Conservation (phyloP, 495 filamentous ascomycete species). For the Hypomontagnella submonticulosa region DNA sequence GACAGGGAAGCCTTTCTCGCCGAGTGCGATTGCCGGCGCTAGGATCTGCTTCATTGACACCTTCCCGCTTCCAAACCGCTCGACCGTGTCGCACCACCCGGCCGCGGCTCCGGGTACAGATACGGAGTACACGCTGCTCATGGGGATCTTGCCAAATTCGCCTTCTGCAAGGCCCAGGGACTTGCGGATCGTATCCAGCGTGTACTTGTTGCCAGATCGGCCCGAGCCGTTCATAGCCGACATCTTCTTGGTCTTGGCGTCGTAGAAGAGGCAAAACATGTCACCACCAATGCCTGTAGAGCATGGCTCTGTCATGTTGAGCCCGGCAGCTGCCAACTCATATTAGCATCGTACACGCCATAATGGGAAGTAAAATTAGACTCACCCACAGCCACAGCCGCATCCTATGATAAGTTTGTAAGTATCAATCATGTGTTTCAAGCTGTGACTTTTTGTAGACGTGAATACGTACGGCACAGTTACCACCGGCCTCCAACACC, state of each 20-base stretch:
- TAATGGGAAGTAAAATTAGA: neutral
- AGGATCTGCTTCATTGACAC: slow-evolving; percentile 81
- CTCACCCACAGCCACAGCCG: slow-evolving; percentile 84
- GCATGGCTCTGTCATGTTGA: slow-evolving; percentile 94
- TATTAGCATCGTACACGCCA: slow-evolving; percentile 3
- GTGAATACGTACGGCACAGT: slow-evolving; percentile 78
- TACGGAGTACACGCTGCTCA: slow-evolving; percentile 79
- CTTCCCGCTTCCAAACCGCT: slow-evolving; percentile 91
- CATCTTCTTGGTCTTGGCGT: slow-evolving; percentile 81
- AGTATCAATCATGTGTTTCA: neutral
- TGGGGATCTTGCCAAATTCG: slow-evolving; percentile 72
- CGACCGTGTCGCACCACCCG: slow-evolving; percentile 93
- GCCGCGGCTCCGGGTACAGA: slow-evolving; percentile 92
- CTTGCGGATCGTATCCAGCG: slow-evolving; percentile 73
- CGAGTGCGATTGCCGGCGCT: slow-evolving; percentile 84
- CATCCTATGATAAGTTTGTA: slow-evolving; percentile 70
- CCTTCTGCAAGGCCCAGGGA: slow-evolving; percentile 75
- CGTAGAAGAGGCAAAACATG: slow-evolving; percentile 97
- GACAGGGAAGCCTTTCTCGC: slow-evolving; percentile 90
- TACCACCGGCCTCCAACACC: slow-evolving; percentile 86
- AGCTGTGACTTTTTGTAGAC: neutral
- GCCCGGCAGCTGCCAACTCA: slow-evolving; percentile 70
- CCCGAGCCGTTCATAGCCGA: slow-evolving; percentile 92
- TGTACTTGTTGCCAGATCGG: slow-evolving; percentile 74
- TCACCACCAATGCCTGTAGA: slow-evolving; percentile 98